Percentiles rank a stretch among this genome's conserved stretches.
These are phyloP conservation scores for Hamigera avellanea DNA, from an alignment of 495 filamentous ascomycete species.

Conservation along the genomic window DNA sequence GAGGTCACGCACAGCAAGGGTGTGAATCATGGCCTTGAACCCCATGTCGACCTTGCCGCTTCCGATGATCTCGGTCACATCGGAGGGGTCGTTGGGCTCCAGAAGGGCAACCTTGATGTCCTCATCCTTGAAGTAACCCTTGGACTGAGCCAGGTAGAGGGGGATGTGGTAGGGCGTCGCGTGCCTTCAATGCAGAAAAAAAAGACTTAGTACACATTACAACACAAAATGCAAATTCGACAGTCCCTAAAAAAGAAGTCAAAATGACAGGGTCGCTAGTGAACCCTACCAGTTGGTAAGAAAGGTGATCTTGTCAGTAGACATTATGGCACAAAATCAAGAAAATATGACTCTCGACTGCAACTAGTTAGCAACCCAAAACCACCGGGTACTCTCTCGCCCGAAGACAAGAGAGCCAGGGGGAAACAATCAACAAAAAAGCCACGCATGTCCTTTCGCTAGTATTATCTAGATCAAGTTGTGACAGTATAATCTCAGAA, in stretches of 20 bases:
- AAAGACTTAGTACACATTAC: too few relatives aligned
- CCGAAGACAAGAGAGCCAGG: conserved; percentile 15
- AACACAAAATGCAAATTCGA: too few relatives aligned
- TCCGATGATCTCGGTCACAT: conserved; percentile 65
- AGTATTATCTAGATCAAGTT: conserved; percentile 82
- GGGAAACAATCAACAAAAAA: conserved; percentile 41
- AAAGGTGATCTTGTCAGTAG: conserved; percentile 67
- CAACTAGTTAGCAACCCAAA: conserved; percentile 17
- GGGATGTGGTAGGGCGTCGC: conserved; percentile 65
- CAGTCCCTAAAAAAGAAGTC: too few relatives aligned
- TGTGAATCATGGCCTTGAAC: conserved; percentile 70
- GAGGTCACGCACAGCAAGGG: conserved; percentile 40
- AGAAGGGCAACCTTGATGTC: conserved; percentile 59
- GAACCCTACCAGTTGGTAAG: conserved; percentile 53
- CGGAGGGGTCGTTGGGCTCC: conserved; percentile 58
- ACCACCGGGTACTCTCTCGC: not conserved
- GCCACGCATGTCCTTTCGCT: conserved; percentile 67
- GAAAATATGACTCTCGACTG: too few relatives aligned
- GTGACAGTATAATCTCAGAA: conserved; percentile 59
- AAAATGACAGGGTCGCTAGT: not conserved
- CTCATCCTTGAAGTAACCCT: conserved; percentile 59
- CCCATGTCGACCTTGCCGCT: conserved; percentile 60
- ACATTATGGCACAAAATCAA: conserved; percentile 32
- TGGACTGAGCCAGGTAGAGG: conserved; percentile 56
- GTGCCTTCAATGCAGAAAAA: conserved; percentile 37